phyloP scores from a whole-genome alignment of 208 protist genomes.

The Sergeia podlipaevii region DNA sequence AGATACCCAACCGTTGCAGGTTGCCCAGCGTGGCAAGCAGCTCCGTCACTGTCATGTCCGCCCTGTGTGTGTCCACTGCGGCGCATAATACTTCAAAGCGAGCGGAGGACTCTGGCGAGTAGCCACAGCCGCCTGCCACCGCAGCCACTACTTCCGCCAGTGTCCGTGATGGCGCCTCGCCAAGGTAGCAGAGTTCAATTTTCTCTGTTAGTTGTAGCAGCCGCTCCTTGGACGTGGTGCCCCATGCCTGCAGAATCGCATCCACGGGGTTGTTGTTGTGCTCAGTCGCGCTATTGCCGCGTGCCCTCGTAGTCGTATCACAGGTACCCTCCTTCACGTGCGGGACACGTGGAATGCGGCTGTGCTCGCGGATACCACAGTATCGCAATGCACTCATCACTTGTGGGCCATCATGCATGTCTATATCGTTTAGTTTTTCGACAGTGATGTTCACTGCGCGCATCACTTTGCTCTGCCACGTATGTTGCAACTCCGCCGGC shows the following conservation, averaged over 20 bases:
- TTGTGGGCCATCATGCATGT: constrained; percentile 61
- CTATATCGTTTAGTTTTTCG: constrained; percentile 57
- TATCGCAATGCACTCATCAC: constrained; percentile 76
- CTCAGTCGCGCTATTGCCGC: constrained; percentile 7
- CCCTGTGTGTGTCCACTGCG: constrained; percentile 44
- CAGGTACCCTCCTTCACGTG: constrained; percentile 6
- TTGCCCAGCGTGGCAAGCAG: constrained; percentile 45
- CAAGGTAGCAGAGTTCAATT: constrained; percentile 63
- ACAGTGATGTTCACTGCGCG: constrained; percentile 36
- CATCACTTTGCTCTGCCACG: constrained; percentile 65
- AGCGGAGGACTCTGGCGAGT: constrained; percentile 4
- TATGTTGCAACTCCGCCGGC: constrained; percentile 29
- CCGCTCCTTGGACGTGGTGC: constrained; percentile 55
- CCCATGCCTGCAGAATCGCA: constrained; percentile 72
- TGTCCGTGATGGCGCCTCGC: constrained; percentile 24
- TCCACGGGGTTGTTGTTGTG: constrained; percentile 69
- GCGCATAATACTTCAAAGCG: constrained; percentile 69
- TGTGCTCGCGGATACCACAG: constrained; percentile 65
- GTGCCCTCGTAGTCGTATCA: no score
- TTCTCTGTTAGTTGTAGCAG: constrained; percentile 76
- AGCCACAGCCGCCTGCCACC: constrained; percentile 49
- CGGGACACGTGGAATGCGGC: constrained; percentile 48
- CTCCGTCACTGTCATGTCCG: constrained; percentile 59
- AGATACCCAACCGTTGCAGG: constrained; percentile 52
- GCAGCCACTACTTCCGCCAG: constrained; percentile 47